Base-by-base conservation (phyloP, 2,329 filamentous ascomycete genomes). In the Cercospora sp. region DNA sequence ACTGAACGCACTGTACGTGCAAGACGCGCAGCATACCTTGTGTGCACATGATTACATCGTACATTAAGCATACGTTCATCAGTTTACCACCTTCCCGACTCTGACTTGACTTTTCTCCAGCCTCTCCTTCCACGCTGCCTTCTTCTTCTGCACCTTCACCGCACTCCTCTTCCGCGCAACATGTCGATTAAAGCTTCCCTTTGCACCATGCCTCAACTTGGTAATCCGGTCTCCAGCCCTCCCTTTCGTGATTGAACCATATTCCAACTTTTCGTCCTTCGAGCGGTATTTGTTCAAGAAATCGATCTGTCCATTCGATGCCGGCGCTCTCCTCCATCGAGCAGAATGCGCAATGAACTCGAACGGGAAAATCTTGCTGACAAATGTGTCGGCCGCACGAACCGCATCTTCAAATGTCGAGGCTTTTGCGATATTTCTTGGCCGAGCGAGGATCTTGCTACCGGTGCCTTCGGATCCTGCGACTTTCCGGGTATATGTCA, bases 141-240 rank as follows among this genome's bases (percentile, higher is more conserved):
- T 85, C 77, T 85, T 88, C 64, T 84, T 81, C 57, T 71, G 75
- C 37, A 71, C 73, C 60, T 75, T 78, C 65, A 76, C 77, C 2
- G 74, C 76, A 32, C 75, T 78, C 24, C 77, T 78, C 74, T 78
- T 82, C 59, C 76, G 73, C 37, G 34, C 66, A 28, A 58, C 58
- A 21, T 75, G 71, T 57, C 71, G 71, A 12, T 72, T 73, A 86
- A 93, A 81, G 81, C 87, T 70, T 80, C 91, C 79, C 83, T 87
- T 84, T 0, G 91, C 92, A 0, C 94, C 94, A 77, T 95, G 91
- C 78, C 90, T 94, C 69, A 97, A 77, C 79, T 97, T 96, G 7
- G 92, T 96, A 71, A 98, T 97, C 90, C 97, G 94, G 77, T 97
- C 94, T 4, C 86, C 86, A 4, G 93, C 94, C 77, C 88, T 88